A percentile compares a stretch with the other conserved stretches of the same genome.
phyloP scores from a whole-genome alignment of 148 eudicot species.

The Bassia scoparia region DNA sequence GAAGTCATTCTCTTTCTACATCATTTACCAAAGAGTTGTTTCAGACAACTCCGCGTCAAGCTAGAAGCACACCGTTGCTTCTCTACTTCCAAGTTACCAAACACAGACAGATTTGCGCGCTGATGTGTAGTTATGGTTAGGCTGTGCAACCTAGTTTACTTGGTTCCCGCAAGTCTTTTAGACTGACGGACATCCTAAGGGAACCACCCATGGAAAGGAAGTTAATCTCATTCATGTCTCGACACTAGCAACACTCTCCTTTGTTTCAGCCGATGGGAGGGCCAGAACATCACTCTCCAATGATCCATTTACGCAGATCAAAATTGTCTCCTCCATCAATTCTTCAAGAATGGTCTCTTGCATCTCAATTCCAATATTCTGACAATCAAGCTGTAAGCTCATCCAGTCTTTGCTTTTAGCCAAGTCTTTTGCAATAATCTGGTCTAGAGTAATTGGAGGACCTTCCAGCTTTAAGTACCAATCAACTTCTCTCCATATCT shows the following conservation, averaged over 20 bases:
- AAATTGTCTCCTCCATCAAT: constrained; percentile 50
- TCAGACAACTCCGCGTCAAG: constrained; percentile 11
- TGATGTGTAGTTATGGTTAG: background rate
- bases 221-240: constrained; percentile 4
- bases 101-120: background rate
- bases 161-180: background rate
- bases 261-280: background rate
- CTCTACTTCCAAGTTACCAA: constrained; percentile 4
- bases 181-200: background rate
- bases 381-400: constrained; percentile 45
- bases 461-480: constrained; percentile 42
- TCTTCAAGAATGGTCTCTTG: constrained; percentile 62
- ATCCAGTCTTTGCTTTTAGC: constrained; percentile 46
- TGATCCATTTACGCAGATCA: constrained; percentile 19
- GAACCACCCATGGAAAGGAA: background rate
- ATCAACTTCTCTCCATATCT: constrained; percentile 71
- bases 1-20: constrained; percentile 22
- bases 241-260: background rate
- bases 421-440: constrained; percentile 50
- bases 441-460: constrained; percentile 49
- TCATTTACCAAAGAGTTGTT: constrained; percentile 14
- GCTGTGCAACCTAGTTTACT: constrained; percentile 13
- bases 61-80: constrained; percentile 3
- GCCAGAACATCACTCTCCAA: constrained; percentile 3
- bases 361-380: constrained; percentile 44